Conservation (phyloP, 441 rosid species). For the Erodium moschatum region DNA sequence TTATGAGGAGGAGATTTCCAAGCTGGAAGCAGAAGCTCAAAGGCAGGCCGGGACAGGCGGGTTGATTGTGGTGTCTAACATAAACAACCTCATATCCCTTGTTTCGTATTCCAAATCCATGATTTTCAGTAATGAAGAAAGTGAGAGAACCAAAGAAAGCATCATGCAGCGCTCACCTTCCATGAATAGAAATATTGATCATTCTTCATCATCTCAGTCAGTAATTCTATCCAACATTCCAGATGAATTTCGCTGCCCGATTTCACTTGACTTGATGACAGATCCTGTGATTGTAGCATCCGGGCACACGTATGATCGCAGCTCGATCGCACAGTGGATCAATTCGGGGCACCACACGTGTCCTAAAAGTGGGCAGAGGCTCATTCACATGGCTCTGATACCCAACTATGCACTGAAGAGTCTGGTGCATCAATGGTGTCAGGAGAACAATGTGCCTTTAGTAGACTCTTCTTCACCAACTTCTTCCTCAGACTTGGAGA, state of each 20-base stretch:
- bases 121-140: constrained; percentile 29
- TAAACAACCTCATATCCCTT: constrained; percentile 50
- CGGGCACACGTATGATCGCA: constrained; percentile 57
- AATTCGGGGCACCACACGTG: constrained; percentile 59
- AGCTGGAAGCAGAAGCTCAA: constrained; percentile 43
- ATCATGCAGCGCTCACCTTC: constrained; percentile 19
- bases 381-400: constrained; percentile 58
- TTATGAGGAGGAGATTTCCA: constrained; percentile 43
- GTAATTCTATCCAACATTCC: constrained; percentile 31
- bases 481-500: constrained; percentile 27
- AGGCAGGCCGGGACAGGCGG: constrained; percentile 69
- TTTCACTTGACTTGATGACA: constrained; percentile 59
- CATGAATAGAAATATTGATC: constrained; percentile 22
- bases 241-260: constrained; percentile 59
- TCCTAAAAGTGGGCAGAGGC: constrained; percentile 54
- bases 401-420: constrained; percentile 64
- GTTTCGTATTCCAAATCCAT: constrained; percentile 34
- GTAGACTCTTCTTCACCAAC: constrained; percentile 28
- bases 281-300: constrained; percentile 64
- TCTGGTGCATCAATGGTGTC: constrained; percentile 54
- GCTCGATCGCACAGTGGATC: constrained; percentile 59
- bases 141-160: constrained; percentile 23
- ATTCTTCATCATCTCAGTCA: constrained; percentile 35
- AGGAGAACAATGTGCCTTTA: constrained; percentile 43
- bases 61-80: constrained; percentile 45